Percentiles rank a stretch among this genome's conserved stretches.
phyloP scores from a whole-genome alignment of 139 green algal species.

The Pseudopediastrum boryanum region DNA sequence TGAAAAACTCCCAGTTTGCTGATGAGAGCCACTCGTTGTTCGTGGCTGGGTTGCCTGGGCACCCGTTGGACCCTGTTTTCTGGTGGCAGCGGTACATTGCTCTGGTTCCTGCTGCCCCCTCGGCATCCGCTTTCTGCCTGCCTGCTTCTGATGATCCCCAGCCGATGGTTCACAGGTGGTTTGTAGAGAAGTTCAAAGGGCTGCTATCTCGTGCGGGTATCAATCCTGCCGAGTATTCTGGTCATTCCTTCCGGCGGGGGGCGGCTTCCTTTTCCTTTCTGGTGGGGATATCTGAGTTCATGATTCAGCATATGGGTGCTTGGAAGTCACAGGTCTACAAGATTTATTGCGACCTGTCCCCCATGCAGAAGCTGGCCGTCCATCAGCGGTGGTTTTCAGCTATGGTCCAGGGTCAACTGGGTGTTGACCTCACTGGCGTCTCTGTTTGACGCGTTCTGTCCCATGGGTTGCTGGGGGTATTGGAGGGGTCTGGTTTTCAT shows the following conservation, averaged over 20 bases:
- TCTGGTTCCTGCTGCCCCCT: background rate
- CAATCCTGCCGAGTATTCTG: background rate
- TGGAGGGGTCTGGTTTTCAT: too few species aligned
- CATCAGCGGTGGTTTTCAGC: too few species aligned
- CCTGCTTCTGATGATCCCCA: background rate
- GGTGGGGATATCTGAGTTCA: background rate
- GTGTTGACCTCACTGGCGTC: too few species aligned
- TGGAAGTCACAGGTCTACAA: slow-evolving; percentile 7
- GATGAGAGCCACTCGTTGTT: slow-evolving; percentile 2
- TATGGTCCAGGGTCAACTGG: too few species aligned
- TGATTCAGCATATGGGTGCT: background rate
- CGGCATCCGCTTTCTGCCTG: background rate
- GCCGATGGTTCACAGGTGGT: background rate
- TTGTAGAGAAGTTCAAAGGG: background rate
- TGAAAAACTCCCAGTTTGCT: too few species aligned
- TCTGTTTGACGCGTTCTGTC: too few species aligned
- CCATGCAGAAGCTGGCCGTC: background rate
- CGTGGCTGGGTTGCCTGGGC: background rate
- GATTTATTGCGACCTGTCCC: background rate
- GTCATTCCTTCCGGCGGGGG: background rate
- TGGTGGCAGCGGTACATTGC: background rate
- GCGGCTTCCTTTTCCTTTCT: background rate
- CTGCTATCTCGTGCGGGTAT: background rate
- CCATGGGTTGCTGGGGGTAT: too few species aligned
- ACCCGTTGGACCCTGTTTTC: background rate